These are phyloP conservation scores for Fusarium graminum DNA, from an alignment of 2,329 filamentous ascomycete species.

Conservation along the genomic window DNA sequence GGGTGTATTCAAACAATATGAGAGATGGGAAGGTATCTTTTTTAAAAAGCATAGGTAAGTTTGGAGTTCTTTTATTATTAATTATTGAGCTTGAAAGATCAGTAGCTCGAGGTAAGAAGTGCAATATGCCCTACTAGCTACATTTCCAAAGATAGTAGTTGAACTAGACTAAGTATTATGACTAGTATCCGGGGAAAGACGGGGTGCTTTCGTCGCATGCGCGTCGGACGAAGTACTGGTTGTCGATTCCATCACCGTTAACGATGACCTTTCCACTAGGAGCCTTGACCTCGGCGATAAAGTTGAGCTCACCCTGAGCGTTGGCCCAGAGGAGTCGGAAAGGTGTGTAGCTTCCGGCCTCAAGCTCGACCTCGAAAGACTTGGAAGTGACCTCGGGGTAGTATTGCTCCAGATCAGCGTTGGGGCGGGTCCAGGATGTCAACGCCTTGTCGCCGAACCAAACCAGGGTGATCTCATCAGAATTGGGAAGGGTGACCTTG, in stretches of 20 bases:
- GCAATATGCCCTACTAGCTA: background rate
- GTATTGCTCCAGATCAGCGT: slow-evolving; percentile 21
- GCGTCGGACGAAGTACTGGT: slow-evolving; percentile 16
- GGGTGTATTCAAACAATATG: too few species aligned
- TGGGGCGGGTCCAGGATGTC: background rate
- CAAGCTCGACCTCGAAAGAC: background rate
- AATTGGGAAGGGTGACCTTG: slow-evolving; percentile 15
- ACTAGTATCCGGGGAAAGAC: background rate
- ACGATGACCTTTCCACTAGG: slow-evolving; percentile 14
- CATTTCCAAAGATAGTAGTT: background rate
- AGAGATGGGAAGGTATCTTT: too few species aligned
- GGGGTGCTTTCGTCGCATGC: slow-evolving; percentile 8
- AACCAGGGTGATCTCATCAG: slow-evolving; percentile 22
- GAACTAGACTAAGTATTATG: background rate
- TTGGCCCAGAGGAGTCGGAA: slow-evolving; percentile 28
- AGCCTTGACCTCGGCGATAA: slow-evolving; percentile 15
- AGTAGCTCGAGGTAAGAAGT: too few species aligned
- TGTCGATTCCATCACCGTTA: slow-evolving; percentile 7
- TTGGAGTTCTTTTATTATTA: too few species aligned
- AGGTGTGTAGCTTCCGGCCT: slow-evolving; percentile 16
- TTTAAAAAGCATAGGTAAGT: too few species aligned
- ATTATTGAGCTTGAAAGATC: too few species aligned
- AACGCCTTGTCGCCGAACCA: slow-evolving; percentile 18
- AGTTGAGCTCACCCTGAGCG: slow-evolving; percentile 22
- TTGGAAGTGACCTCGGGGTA: slow-evolving; percentile 18